phyloP scores from a whole-genome alignment of 139 green algal genomes.

The Chlamydomonas eustigma region DNA sequence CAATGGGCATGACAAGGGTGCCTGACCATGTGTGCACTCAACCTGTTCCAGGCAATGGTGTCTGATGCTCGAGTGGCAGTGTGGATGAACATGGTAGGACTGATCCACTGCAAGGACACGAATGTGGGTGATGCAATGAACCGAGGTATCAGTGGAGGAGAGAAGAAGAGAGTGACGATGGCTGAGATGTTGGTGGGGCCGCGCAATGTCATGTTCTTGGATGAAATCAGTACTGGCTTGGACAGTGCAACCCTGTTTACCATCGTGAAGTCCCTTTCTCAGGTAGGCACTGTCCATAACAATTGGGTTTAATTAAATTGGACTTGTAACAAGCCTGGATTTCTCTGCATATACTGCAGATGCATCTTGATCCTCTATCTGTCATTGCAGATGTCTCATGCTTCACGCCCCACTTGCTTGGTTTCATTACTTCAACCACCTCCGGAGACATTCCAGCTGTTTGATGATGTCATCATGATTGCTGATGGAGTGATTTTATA shows the following conservation, averaged over 20 bases:
- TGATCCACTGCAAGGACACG: constrained; percentile 48
- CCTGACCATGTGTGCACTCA: too few relatives aligned
- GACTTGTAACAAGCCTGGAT: too few relatives aligned
- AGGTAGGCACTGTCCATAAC: too few relatives aligned
- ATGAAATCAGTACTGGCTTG: constrained; percentile 60
- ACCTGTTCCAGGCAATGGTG: constrained; percentile 17
- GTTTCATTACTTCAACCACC: constrained; percentile 82
- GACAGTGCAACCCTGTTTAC: constrained; percentile 52
- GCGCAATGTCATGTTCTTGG: constrained; percentile 46
- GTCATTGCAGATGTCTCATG: background rate
- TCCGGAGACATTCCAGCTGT: constrained; percentile 68
- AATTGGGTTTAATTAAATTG: too few relatives aligned
- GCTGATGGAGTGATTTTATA: constrained; percentile 36
- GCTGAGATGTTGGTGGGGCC: constrained; percentile 61
- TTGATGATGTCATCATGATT: constrained; percentile 64
- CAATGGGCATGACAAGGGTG: too few relatives aligned
- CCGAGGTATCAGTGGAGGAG: constrained; percentile 68
- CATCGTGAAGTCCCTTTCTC: constrained; percentile 27
- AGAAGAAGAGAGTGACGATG: constrained; percentile 72
- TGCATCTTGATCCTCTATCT: too few relatives aligned
- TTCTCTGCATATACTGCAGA: too few relatives aligned
- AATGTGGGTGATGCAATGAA: constrained; percentile 51
- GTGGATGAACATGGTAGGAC: constrained; percentile 22
- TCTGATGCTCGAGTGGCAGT: constrained; percentile 20
- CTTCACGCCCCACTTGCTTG: constrained; percentile 45